A percentile compares a stretch with the other conserved stretches of the same genome.
Evolutionary conservation across 495 filamentous ascomycete genomes (phyloP).

Genomic region (Beverwykella pulmonaria): DNA sequence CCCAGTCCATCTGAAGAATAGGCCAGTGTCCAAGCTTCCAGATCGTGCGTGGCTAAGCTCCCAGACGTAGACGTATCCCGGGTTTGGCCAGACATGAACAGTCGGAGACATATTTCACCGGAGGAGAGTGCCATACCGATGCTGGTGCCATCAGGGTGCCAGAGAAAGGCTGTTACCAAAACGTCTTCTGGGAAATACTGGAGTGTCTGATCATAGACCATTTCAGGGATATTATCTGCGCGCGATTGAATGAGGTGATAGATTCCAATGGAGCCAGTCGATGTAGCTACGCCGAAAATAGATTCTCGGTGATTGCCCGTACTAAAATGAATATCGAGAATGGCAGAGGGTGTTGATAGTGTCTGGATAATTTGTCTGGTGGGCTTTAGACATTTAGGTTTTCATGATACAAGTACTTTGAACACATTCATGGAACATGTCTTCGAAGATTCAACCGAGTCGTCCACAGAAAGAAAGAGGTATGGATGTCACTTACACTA

Average conservation of each 20-base stretch:
- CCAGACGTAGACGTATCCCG: neutral
- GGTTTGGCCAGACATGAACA: neutral
- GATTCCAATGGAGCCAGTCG: slow-evolving; percentile 67
- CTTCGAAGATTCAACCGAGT: too few species aligned
- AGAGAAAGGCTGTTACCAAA: slow-evolving; percentile 71
- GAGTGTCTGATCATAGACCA: slow-evolving; percentile 47
- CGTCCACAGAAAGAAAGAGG: neutral
- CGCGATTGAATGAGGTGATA: slow-evolving; percentile 52
- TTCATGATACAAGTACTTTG: neutral
- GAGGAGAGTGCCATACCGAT: slow-evolving; percentile 72
- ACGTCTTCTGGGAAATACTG: slow-evolving; percentile 50
- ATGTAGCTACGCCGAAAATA: slow-evolving; percentile 70
- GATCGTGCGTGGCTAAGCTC: slow-evolving; percentile 44
- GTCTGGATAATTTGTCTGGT: slow-evolving; percentile 49
- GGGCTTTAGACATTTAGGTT: neutral
- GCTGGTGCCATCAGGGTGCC: slow-evolving; percentile 58
- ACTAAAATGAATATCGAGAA: slow-evolving; percentile 86
- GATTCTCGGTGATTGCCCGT: slow-evolving; percentile 44
- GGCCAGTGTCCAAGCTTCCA: slow-evolving; percentile 71
- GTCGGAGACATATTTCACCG: slow-evolving; percentile 53
- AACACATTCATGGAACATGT: too few species aligned
- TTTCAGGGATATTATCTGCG: slow-evolving; percentile 16
- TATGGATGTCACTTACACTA: slow-evolving; percentile 53
- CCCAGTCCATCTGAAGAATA: slow-evolving; percentile 48
- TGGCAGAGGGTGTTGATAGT: slow-evolving; percentile 63